Evolutionary conservation across 2,329 filamentous ascomycete genomes (phyloP), one percentile per base, ranked within the genome.

Genomic region (Annulohypoxylon truncatum): DNA sequence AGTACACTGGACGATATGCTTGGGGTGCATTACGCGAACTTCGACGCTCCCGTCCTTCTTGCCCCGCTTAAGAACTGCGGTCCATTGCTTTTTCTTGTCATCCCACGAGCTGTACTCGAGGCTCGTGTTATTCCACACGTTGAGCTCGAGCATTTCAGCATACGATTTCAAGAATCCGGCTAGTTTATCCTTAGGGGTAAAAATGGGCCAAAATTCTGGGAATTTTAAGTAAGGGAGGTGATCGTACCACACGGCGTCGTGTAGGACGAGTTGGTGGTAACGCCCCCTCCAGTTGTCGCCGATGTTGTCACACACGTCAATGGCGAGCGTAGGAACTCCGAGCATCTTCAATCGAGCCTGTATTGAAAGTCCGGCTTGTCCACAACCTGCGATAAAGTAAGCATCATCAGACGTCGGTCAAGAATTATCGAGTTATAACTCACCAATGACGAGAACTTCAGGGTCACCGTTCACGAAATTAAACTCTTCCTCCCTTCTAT

Each of bases 121-220:
- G 0, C 77, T 82, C 0, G 85, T 85, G 6, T 76, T 77, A 4
- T 82, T 85, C 89, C 89, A 91, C 28, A 90, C 82, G 70, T 91
- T 89, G 50, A 91, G 80, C 72, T 92, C 89, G 44, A 91, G 80
- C 4, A 84, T 76, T 35, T 82, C 83, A 8, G 85, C 89, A 66
- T 91, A 91, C 1, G 82, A 79, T 69, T 89, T 87, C 67, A 91
- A 85, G 78, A 86, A 91, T 55, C 89, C 86, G 2, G 82, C 89
- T 0, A 90, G 79, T 71, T 91, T 91, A 74, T 90, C 88, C 68
- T 90, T 90, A 3, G 89, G 89, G 0, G 88, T 90, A 76, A 89
- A 91, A 15, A 89, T 76, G 0, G 89, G 89, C 88, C 88, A 91
- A 66, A 81, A 83, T 0, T 83, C 74, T 0, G 89, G 89, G 69